Evolutionary conservation across 805 yeast species (phyloP), one percentile per base, ranked within the genome.

Genomic region (Pichia exigua): DNA sequence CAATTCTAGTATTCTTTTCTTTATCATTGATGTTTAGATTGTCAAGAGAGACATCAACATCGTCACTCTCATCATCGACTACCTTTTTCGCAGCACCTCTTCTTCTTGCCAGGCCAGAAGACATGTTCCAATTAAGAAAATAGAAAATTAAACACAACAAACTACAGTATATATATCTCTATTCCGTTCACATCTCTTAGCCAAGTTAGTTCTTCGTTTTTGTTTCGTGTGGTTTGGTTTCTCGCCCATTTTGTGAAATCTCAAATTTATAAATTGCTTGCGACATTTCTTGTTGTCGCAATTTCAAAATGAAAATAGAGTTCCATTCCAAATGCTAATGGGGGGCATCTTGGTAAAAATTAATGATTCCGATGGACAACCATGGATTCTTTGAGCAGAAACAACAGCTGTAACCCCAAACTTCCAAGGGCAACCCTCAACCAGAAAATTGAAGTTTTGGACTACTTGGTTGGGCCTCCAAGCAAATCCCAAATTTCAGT

Each of bases 1-100:
- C 96, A 52, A 89, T 77, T 65, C 81, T 84, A 61, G 82, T 42
- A n/a, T 54, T 50, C 4, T 50, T 50, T 3, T 50, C 49, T 18
- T 58, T 55, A 10, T 35, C 39, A 35, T 35, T 35, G 9, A 35
- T 17, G 11, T 35, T 35, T n/a, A 35, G n/a, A 35, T 35, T 35
- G 20, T 17, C 20, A n/a, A 35, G 39, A 35, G 39, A 35, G 7
- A 35, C 39, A n/a, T 35, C 20, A 7, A 35, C 39, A 17, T 35
- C 39, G 20, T n/a, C 39, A n/a, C 20, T 35, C 20, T 35, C 39
- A 35, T 35, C 39, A 7, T n/a, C 20, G 8, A 20, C 18, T 2
- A 35, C 39, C 20, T 35, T 35, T n/a, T 35, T 35, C 4, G 11
- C 11, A n/a, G 20, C 39, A 3, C 39, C 39, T 35, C 39, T 35